Base-by-base conservation (phyloP, 805 yeast genomes). In the Yarrowia keelungensis region DNA sequence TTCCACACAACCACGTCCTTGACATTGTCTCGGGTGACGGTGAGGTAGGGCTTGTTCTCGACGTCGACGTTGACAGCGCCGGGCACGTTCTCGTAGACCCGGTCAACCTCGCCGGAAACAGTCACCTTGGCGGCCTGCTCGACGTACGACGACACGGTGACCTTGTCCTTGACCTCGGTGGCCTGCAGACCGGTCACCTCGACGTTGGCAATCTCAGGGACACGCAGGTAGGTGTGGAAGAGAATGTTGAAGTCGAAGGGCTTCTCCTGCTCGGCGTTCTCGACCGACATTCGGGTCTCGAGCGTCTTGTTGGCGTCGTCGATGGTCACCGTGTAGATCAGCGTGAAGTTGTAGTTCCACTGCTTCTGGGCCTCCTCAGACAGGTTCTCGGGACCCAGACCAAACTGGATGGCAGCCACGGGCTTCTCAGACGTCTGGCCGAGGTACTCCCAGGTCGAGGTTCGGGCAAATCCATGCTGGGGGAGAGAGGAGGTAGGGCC, bases 381-480 rank as follows among this genome's bases (percentile, higher is more conserved):
- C 46, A 95, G 89, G 68, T 87, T 82, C 75, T 92, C 97, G 8
- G 97, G 97, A 16, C 95, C 89, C 69, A 95, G 84, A 0, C 92
- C 99, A 78, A 92, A 93, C 78, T 95, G 97, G 53, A 89, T 90
- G 12, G 67, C 41, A 5, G 96, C 87, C 67, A 93, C 90, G 38
- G 91, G 90, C 54, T 81, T 78, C 67, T 84, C 87, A 43, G 83
- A 82, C 19, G 89, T 86, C 79, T 92, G 94, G 46, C 99, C 99
- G 71, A 95, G 82, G 74, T 93, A 91, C 78, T 95, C 98, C 99
- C 99, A 95, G 19, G 83, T 80, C 14, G 94, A 88, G 78, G 86
- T 89, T 78, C 99, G 85, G 19, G 97, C 99, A 80, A 95, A 90
- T 1, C 99, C 99, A 77, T 95, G 99, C 80, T 95, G 98, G 19